Evolutionary conservation across 2,329 filamentous ascomycete genomes (phyloP).

Genomic region (Colletotrichum kahawae): DNA sequence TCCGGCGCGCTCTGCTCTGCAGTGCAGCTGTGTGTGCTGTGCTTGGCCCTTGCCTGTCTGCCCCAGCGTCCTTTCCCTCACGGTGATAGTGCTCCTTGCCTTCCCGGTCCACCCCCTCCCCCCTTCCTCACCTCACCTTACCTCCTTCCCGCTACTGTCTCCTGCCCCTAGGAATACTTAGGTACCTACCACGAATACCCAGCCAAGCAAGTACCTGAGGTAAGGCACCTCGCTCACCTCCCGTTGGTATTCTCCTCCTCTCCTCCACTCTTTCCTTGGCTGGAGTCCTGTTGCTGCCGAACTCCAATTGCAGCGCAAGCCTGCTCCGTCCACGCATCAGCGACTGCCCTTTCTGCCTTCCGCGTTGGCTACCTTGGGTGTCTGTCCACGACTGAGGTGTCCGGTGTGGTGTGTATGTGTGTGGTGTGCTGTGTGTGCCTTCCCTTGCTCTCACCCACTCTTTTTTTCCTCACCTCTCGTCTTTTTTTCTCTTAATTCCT

Average conservation of each 20-base stretch:
- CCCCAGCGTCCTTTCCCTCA: not conserved
- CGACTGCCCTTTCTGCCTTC: not conserved
- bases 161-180: not conserved
- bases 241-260: not conserved
- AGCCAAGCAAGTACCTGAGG: not conserved
- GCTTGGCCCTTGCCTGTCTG: not conserved
- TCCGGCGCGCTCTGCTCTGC: not conserved
- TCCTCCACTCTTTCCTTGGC: slow-evolving; percentile 16
- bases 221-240: not conserved
- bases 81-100: not conserved
- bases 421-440: not conserved
- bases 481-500: slow-evolving; percentile 1
- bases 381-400: not conserved
- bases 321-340: not conserved
- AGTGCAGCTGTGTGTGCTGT: not conserved
- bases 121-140: not conserved
- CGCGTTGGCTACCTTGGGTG: not conserved
- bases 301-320: slow-evolving; percentile 5
- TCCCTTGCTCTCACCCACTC: not conserved
- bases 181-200: not conserved
- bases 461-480: not conserved
- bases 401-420: not conserved
- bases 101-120: not conserved
- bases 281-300: slow-evolving; percentile 7
- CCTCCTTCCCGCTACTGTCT: not conserved